A percentile compares a stretch with the other conserved stretches of the same genome.
Conservation (phyloP, 805 yeast genomes). For the Saccharomycopsis sp. region DNA sequence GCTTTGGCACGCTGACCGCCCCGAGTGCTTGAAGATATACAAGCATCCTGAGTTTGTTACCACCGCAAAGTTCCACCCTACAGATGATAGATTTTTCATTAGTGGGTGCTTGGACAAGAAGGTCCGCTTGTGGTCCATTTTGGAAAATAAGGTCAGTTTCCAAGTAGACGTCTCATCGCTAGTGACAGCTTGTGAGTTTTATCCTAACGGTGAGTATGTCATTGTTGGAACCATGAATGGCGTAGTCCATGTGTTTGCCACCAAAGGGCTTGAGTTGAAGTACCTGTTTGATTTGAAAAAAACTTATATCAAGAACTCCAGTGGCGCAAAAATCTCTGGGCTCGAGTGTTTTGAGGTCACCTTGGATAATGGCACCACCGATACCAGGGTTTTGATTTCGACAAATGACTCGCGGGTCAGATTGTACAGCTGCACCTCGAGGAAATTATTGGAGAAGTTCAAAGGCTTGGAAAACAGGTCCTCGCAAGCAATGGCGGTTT, state of each 20-base stretch:
- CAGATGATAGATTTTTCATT: conserved; percentile 77
- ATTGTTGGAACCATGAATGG: conserved; percentile 79
- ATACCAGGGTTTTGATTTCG: conserved; percentile 46
- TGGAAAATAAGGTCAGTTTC: conserved; percentile 59
- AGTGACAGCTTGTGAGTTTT: conserved; percentile 66
- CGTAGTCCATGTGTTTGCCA: conserved; percentile 47
- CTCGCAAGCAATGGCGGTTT: conserved; percentile 59
- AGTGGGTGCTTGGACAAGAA: conserved; percentile 74
- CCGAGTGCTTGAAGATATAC: conserved; percentile 53
- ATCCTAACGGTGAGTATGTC: conserved; percentile 52
- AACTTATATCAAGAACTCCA: conserved; percentile 26
- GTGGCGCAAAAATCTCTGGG: conserved; percentile 66
- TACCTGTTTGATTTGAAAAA: conserved; percentile 40
- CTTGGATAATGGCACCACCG: conserved; percentile 25
- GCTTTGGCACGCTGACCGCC: conserved; percentile 75
- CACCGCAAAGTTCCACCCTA: conserved; percentile 68
- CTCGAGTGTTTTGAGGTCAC: conserved; percentile 38
- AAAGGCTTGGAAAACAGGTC: conserved; percentile 66
- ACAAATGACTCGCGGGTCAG: conserved; percentile 78
- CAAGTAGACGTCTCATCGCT: conserved; percentile 53
- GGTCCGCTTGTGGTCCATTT: conserved; percentile 74
- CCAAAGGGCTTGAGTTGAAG: conserved; percentile 48
- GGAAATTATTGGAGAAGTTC: conserved; percentile 53
- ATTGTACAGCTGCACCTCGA: conserved; percentile 46
- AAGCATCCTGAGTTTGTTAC: conserved; percentile 78